Percentiles rank a stretch among this genome's conserved stretches.
phyloP scores from a whole-genome alignment of 768 basidiomycete species.

The Kwoniella sp. region DNA sequence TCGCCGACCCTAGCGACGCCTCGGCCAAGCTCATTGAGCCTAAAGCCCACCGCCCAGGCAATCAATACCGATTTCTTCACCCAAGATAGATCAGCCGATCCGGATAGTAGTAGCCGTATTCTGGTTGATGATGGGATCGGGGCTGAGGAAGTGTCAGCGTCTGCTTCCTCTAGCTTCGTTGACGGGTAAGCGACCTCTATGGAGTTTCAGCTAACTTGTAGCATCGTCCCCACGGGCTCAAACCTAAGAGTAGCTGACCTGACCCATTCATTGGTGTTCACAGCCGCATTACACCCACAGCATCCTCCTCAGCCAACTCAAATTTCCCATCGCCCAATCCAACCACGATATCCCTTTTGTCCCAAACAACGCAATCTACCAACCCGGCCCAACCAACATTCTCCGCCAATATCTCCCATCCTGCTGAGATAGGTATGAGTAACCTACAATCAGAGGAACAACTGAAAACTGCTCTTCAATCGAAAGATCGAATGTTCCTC shows the following conservation, averaged over 20 bases:
- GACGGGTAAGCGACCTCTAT: constrained; percentile 17
- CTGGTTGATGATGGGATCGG: constrained; percentile 3
- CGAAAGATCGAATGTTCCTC: constrained; percentile 48
- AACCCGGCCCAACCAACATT: constrained; percentile 11
- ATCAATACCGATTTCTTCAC: not conserved
- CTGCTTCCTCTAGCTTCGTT: not conserved
- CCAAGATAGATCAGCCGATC: not conserved
- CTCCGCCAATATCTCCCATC: constrained; percentile 10
- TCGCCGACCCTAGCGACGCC: constrained; percentile 22
- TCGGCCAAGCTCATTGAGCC: constrained; percentile 9
- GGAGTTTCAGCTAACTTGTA: no score
- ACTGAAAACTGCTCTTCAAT: constrained; percentile 33
- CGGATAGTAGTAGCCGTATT: not conserved
- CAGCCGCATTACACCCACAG: constrained; percentile 19
- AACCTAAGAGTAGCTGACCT: not conserved
- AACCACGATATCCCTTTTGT: constrained; percentile 16
- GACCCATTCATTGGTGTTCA: not conserved
- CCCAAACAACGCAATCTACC: constrained; percentile 6
- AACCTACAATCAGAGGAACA: constrained; percentile 37
- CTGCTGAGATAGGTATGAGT: constrained; percentile 40
- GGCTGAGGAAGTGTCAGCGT: not conserved
- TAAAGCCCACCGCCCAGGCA: not conserved
- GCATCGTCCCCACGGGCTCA: no score
- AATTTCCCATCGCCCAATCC: constrained; percentile 20
- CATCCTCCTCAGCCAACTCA: constrained; percentile 7